Evolutionary conservation across 306 rosid genomes (phyloP), one percentile per base, ranked within the genome.

Genomic region (Pterocarpus santalinus): DNA sequence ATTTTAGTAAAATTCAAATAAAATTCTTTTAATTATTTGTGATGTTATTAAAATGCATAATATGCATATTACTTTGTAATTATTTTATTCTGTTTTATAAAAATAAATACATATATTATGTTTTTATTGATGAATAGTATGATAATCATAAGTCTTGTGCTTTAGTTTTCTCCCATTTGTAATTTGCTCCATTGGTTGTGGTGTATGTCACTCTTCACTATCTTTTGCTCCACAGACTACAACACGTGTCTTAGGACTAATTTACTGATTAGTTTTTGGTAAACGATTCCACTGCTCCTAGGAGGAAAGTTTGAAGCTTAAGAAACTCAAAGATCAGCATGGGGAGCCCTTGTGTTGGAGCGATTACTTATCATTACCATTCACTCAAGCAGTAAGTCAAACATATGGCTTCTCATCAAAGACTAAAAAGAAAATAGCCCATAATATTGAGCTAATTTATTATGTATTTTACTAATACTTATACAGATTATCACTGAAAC

Each of bases 401-500:
- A 49, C 68, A 32, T 65, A 47, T 47, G 44, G n/a, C 39, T 69
- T 22, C 36, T 70, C 44, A 38, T 70, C 17, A 64, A 69, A 62
- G 52, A 71, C 44, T 14, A 15, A 58, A 44, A 34, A 11, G 72
- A 38, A 52, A 75, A 32, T 16, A 17, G 10, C 61, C 47, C 69
- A 55, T 61, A 32, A 61, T 60, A 64, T 70, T 75, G 2, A 56
- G 13, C 10, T 65, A 67, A 58, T 28, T 66, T 51, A 4, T 55
- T 49, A 0, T 71, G 38, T 78, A 47, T 65, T 72, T 12, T 39
- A 61, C 68, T 71, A 5, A 1, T 47, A 47, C 53, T 43, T 71
- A 52, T 65, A 7, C 78, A 95, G 98, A 97, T 95, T 81, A 93
- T 95, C 33, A 89, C 96, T 72, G 97, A 93, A 85, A 95, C 97